Conservation (phyloP, 768 basidiomycete genomes). For the Calocybe cyanea region DNA sequence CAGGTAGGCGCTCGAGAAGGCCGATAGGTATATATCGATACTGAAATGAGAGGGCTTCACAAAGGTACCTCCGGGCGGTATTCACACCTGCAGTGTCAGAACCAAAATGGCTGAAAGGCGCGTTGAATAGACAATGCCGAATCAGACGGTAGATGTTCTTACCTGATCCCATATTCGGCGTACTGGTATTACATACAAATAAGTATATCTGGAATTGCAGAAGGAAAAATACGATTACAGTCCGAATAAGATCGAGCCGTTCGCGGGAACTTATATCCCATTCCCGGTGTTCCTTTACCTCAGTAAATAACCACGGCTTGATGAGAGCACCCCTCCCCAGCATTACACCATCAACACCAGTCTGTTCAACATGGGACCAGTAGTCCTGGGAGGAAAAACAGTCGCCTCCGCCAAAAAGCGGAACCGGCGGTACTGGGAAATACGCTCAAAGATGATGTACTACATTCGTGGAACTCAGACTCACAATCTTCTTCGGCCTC, state of each 20-base stretch:
- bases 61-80: slow-evolving; percentile 87
- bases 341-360: slow-evolving; percentile 94
- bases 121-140: background rate
- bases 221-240: slow-evolving; percentile 39
- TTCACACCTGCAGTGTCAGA: slow-evolving; percentile 88
- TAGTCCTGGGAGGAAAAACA: slow-evolving; percentile 87
- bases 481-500: slow-evolving; percentile 71
- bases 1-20: slow-evolving; percentile 77
- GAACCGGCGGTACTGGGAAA: slow-evolving; percentile 68
- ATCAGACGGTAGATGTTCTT: slow-evolving; percentile 20
- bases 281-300: slow-evolving; percentile 86
- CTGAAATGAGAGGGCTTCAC: slow-evolving; percentile 94
- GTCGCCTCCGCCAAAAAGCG: slow-evolving; percentile 96
- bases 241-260: slow-evolving; percentile 72
- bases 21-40: slow-evolving; percentile 96
- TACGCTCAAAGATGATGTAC: background rate
- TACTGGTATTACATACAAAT: slow-evolving; percentile 41
- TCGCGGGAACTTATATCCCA: slow-evolving; percentile 92
- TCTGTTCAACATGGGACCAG: slow-evolving; percentile 69
- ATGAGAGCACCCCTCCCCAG: slow-evolving; percentile 92
- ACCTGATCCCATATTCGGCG: slow-evolving; percentile 83
- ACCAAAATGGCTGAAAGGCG: slow-evolving; percentile 63
- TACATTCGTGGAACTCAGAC: slow-evolving; percentile 23
- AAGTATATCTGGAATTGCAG: background rate
- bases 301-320: slow-evolving; percentile 96